Conservation (phyloP, 331 rosid species). For the Pyracantha coccinea region DNA sequence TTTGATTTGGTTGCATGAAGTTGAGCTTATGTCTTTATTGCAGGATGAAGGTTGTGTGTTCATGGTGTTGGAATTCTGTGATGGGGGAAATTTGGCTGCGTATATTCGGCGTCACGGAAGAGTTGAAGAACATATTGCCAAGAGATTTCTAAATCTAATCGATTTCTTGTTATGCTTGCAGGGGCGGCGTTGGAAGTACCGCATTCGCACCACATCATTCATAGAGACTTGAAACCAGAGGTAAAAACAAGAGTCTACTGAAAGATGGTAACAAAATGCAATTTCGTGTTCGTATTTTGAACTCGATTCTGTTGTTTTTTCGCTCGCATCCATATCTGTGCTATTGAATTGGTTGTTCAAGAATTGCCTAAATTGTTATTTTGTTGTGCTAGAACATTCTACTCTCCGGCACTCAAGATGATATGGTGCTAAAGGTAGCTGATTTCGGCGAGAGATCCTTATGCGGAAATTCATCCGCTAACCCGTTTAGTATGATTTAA, state of each 20-base stretch:
- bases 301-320: too few relatives aligned
- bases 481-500: background rate
- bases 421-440: constrained; percentile 48
- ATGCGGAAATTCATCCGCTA: background rate
- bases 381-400: constrained; percentile 41
- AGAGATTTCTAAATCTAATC: constrained; percentile 25
- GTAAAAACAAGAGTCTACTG: constrained; percentile 7
- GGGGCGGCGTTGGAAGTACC: constrained; percentile 40
- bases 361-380: background rate
- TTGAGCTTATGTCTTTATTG: background rate
- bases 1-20: too few relatives aligned
- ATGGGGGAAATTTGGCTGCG: constrained; percentile 44
- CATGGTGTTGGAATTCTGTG: constrained; percentile 50
- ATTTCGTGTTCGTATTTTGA: too few relatives aligned
- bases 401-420: constrained; percentile 29
- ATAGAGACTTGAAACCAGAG: constrained; percentile 63
- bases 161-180: constrained; percentile 9
- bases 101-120: constrained; percentile 40
- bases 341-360: too few relatives aligned
- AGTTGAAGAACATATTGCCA: constrained; percentile 39
- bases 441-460: constrained; percentile 36
- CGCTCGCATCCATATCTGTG: too few relatives aligned
- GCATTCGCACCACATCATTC: constrained; percentile 37
- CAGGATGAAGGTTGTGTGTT: constrained; percentile 37
- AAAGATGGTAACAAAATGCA: background rate